Evolutionary conservation across 345 rosid species (phyloP).

Genomic region (Schrenkiella parvula): DNA sequence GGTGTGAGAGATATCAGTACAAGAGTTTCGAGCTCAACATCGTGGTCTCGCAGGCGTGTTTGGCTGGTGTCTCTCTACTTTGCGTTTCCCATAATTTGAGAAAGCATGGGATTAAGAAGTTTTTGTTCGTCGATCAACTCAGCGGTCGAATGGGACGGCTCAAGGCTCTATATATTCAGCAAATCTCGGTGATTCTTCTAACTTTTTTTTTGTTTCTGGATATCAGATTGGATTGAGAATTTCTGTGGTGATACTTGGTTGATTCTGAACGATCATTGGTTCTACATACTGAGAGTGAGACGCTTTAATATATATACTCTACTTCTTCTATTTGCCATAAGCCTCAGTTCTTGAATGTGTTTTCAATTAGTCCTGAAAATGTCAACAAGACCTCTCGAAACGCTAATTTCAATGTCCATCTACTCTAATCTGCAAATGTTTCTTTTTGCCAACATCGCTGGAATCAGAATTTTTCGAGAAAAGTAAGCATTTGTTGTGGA

Average conservation of each 20-base stretch:
- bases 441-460: too few relatives aligned
- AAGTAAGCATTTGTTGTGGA: background rate
- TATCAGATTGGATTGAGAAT: background rate
- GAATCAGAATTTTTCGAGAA: too few relatives aligned
- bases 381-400: background rate
- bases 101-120: slow-evolving; percentile 69
- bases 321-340: background rate
- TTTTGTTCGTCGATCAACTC: slow-evolving; percentile 71
- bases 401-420: too few relatives aligned
- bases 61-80: slow-evolving; percentile 71
- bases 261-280: background rate
- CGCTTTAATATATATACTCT: background rate
- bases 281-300: background rate
- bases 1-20: slow-evolving; percentile 56
- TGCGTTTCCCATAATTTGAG: slow-evolving; percentile 74
- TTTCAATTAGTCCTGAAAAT: background rate
- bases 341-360: background rate
- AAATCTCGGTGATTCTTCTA: slow-evolving; percentile 52
- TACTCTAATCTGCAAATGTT: too few relatives aligned
- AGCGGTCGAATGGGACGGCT: slow-evolving; percentile 52
- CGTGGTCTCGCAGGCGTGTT: slow-evolving; percentile 71
- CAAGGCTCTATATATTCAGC: slow-evolving; percentile 46
- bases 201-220: background rate
- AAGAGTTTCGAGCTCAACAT: slow-evolving; percentile 68
- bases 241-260: background rate